A percentile compares a stretch with the other conserved stretches of the same genome.
Conservation (phyloP, 192 early-diverging fungal genomes). For the Cetraspora pellucida region DNA sequence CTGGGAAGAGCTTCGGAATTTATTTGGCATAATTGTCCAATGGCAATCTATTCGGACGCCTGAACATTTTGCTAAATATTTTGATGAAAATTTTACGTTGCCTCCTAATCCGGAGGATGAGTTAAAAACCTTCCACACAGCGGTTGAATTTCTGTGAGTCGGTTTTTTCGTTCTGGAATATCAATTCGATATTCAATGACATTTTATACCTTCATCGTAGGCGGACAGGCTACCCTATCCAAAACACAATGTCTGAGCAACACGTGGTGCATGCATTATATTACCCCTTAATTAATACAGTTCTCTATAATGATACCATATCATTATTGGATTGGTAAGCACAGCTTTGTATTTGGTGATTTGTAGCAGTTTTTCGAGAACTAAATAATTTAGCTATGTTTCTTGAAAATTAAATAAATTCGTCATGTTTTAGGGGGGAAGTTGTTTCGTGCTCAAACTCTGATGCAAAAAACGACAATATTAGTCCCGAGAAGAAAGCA, state of each 20-base stretch:
- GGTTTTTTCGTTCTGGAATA: not conserved
- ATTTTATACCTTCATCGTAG: not conserved
- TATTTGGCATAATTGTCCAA: conserved; percentile 1
- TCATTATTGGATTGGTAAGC: conserved; percentile 4
- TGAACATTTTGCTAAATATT: not conserved
- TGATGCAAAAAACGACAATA: conserved; percentile 9
- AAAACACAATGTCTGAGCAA: conserved; percentile 4
- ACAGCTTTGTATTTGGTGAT: not conserved
- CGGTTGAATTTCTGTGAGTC: conserved; percentile 11
- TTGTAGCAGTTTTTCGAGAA: not conserved
- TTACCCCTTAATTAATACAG: not conserved
- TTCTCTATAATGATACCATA: not conserved
- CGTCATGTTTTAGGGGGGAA: not conserved
- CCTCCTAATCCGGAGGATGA: not conserved
- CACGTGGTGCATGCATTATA: conserved; percentile 2
- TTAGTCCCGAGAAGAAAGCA: conserved; percentile 17
- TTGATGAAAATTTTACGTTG: conserved; percentile 6
- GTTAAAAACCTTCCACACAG: not conserved
- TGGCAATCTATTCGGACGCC: conserved; percentile 15
- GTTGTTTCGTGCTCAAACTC: not conserved
- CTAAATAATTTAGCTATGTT: too few relatives aligned
- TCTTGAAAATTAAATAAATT: not conserved
- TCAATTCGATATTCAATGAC: not conserved
- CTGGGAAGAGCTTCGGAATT: conserved; percentile 12
- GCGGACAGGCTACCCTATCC: not conserved